Evolutionary conservation across 2,329 filamentous ascomycete species (phyloP).

Genomic region (Dothistroma pini): DNA sequence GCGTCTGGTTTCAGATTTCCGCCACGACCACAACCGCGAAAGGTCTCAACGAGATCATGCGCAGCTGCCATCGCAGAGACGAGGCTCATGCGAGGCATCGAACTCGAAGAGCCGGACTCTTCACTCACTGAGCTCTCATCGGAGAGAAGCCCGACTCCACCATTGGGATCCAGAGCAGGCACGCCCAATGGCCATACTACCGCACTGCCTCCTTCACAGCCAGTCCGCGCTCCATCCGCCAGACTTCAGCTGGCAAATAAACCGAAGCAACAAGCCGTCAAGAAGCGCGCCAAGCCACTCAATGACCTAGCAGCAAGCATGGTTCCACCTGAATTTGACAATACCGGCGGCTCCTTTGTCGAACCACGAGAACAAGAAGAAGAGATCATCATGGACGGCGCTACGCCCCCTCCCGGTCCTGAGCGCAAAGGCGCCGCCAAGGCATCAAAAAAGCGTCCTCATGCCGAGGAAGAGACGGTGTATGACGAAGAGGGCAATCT

Average conservation of each 20-base stretch:
- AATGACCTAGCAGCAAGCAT: neutral
- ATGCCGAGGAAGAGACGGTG: neutral
- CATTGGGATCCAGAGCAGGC: neutral
- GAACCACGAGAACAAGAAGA: neutral
- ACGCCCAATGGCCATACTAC: neutral
- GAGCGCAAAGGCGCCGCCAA: neutral
- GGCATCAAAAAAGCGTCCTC: neutral
- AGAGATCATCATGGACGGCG: neutral
- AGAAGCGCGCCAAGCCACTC: neutral
- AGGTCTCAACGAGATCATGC: neutral
- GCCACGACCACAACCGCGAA: neutral
- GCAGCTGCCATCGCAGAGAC: neutral
- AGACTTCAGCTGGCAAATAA: neutral
- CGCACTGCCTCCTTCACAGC: neutral
- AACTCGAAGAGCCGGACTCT: neutral
- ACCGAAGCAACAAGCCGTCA: neutral
- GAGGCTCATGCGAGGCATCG: neutral
- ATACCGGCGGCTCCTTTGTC: slow-evolving; percentile 2
- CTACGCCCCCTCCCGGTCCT: neutral
- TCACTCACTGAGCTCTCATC: neutral
- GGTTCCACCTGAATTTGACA: slow-evolving; percentile 1
- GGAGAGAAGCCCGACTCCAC: neutral
- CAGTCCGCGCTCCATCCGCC: neutral
- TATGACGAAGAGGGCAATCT: neutral
- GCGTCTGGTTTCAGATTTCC: neutral